Conservation (phyloP, 345 rosid species). For the Hirschfeldia incana region DNA sequence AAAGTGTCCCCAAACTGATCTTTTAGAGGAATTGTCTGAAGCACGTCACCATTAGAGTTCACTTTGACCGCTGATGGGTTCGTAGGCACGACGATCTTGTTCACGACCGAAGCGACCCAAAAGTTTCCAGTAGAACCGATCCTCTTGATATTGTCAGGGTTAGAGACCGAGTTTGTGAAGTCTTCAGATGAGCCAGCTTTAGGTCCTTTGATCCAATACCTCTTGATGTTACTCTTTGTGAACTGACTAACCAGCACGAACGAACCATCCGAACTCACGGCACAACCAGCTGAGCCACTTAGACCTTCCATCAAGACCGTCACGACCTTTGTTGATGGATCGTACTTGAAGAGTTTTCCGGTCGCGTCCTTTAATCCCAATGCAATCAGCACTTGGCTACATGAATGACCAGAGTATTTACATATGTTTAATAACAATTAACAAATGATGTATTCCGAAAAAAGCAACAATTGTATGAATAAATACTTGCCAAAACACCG, state of each 20-base stretch:
- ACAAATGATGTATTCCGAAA: not conserved
- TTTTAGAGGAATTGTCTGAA: slow-evolving; percentile 33
- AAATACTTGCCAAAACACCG: not conserved
- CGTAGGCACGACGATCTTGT: slow-evolving; percentile 30
- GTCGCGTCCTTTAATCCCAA: slow-evolving; percentile 32
- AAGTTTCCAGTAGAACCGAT: slow-evolving; percentile 39
- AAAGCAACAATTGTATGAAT: not conserved
- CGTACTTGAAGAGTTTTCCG: slow-evolving; percentile 38
- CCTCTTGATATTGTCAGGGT: slow-evolving; percentile 39
- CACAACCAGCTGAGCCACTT: slow-evolving; percentile 39
- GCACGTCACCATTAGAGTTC: slow-evolving; percentile 32
- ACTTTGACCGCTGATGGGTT: slow-evolving; percentile 40
- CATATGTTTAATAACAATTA: not conserved
- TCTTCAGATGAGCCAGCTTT: slow-evolving; percentile 40
- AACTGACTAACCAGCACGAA: slow-evolving; percentile 38
- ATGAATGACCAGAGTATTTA: not conserved
- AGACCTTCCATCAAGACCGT: slow-evolving; percentile 35
- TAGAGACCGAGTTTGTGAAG: slow-evolving; percentile 30
- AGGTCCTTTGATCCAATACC: slow-evolving; percentile 40
- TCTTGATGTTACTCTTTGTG: slow-evolving; percentile 37
- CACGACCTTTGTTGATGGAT: slow-evolving; percentile 34
- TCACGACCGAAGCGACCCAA: slow-evolving; percentile 41
- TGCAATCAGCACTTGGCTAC: slow-evolving; percentile 36
- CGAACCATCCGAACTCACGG: slow-evolving; percentile 39
- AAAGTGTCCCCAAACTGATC: slow-evolving; percentile 37